Evolutionary conservation across 257 asterid genomes (phyloP).

Genomic region (Handroanthus guayacan): DNA sequence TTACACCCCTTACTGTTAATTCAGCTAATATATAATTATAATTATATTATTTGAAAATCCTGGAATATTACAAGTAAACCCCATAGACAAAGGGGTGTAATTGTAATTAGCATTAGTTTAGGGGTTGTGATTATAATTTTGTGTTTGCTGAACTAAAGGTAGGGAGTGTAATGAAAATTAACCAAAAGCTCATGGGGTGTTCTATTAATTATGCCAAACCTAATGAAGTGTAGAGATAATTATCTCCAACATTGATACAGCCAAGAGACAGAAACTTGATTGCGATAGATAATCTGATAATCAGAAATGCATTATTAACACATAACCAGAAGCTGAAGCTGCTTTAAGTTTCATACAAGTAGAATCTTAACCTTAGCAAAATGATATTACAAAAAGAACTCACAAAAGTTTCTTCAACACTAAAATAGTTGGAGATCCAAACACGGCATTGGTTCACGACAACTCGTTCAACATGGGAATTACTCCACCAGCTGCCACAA

Average conservation of each 20-base stretch:
- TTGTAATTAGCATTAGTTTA: too few relatives aligned
- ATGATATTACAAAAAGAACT: conserved; percentile 29
- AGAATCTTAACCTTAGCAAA: conserved; percentile 32
- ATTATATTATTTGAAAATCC: too few relatives aligned
- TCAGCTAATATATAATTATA: too few relatives aligned
- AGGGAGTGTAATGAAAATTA: too few relatives aligned
- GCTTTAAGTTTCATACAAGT: conserved; percentile 11
- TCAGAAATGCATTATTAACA: conserved; percentile 35
- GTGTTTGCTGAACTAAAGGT: too few relatives aligned
- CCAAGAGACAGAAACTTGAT: not conserved
- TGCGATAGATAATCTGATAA: not conserved
- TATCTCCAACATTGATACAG: not conserved
- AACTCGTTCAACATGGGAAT: conserved; percentile 52
- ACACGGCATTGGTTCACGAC: conserved; percentile 25
- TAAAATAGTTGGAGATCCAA: not conserved
- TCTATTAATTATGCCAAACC: too few relatives aligned
- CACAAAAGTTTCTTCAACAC: conserved; percentile 17
- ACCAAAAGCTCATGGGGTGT: too few relatives aligned
- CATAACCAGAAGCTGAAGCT: conserved; percentile 22
- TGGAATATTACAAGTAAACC: too few relatives aligned
- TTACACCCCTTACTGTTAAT: too few relatives aligned
- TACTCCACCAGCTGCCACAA: conserved; percentile 83
- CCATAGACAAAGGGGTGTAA: too few relatives aligned
- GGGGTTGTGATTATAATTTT: too few relatives aligned
- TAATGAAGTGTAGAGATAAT: too few relatives aligned